Conservation (phyloP, 495 filamentous ascomycete species). For the Penicillium lividum region DNA sequence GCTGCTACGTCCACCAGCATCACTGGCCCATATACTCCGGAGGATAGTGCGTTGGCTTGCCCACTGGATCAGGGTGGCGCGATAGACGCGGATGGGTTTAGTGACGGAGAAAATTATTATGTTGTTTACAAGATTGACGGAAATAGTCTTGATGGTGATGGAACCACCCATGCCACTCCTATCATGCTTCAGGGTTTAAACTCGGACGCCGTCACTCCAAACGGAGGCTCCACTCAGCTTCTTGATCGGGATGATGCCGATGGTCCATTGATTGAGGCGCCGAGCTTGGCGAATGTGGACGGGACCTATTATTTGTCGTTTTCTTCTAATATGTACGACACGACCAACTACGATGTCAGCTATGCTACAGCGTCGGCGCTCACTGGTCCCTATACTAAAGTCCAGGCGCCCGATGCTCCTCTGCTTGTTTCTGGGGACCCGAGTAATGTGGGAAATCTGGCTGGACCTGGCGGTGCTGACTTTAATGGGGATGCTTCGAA, state of each 20-base stretch:
- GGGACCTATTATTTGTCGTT: conserved; percentile 60
- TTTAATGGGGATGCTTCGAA: conserved; percentile 36
- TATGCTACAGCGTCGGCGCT: conserved; percentile 50
- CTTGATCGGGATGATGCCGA: conserved; percentile 51
- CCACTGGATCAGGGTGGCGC: conserved; percentile 40
- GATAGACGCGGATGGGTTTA: conserved; percentile 41
- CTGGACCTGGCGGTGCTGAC: conserved; percentile 52
- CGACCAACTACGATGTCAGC: conserved; percentile 49
- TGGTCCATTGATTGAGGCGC: conserved; percentile 58
- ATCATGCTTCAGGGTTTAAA: conserved; percentile 56
- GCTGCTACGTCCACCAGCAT: conserved; percentile 39
- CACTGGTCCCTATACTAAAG: conserved; percentile 46
- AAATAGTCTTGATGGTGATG: conserved; percentile 53
- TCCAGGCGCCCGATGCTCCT: conserved; percentile 24
- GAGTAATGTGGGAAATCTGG: conserved; percentile 31
- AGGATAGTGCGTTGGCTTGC: conserved; percentile 30
- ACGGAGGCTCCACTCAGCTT: conserved; percentile 45
- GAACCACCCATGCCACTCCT: conserved; percentile 47
- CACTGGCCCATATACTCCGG: conserved; percentile 39
- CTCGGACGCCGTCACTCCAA: conserved; percentile 48
- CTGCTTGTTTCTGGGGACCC: conserved; percentile 45
- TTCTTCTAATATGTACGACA: conserved; percentile 53
- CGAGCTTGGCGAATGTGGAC: conserved; percentile 44
- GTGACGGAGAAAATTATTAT: conserved; percentile 34
- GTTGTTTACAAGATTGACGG: conserved; percentile 58